Conservation (phyloP, 345 rosid species). For the Schrenkiella parvula region DNA sequence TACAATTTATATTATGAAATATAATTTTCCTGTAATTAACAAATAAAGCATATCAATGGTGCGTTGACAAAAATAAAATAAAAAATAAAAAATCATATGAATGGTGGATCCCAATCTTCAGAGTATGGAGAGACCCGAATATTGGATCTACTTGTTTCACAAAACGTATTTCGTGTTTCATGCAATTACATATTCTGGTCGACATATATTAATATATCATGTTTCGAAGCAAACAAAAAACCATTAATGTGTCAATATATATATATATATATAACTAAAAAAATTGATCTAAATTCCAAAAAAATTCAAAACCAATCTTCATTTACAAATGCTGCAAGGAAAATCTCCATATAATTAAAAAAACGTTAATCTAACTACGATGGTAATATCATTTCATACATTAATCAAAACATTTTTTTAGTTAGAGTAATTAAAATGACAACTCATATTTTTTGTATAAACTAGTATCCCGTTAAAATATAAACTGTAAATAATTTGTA, state of each 20-base stretch:
- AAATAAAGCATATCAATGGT: not conserved
- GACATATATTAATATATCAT: conserved; percentile 1
- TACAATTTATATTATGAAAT: not conserved
- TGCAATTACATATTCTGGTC: not conserved
- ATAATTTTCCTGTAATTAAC: not conserved
- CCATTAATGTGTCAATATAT: not conserved
- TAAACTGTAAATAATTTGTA: too few species aligned
- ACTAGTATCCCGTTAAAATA: too few species aligned
- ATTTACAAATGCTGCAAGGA: not conserved
- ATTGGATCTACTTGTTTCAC: not conserved
- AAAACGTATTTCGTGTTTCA: not conserved
- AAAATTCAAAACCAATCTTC: not conserved
- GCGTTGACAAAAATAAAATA: too few species aligned
- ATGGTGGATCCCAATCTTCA: not conserved
- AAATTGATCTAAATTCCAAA: not conserved
- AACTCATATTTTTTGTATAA: too few species aligned
- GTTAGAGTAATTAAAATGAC: not conserved
- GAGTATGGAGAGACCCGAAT: not conserved
- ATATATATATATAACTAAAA: too few species aligned
- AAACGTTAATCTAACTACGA: not conserved
- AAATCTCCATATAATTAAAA: not conserved
- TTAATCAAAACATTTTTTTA: not conserved
- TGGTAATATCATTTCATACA: not conserved
- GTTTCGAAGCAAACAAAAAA: not conserved
- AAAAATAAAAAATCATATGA: too few species aligned